phyloP scores from a whole-genome alignment of 371 early-diverging fungal genomes.

The Syncephalastrum contaminatum region DNA sequence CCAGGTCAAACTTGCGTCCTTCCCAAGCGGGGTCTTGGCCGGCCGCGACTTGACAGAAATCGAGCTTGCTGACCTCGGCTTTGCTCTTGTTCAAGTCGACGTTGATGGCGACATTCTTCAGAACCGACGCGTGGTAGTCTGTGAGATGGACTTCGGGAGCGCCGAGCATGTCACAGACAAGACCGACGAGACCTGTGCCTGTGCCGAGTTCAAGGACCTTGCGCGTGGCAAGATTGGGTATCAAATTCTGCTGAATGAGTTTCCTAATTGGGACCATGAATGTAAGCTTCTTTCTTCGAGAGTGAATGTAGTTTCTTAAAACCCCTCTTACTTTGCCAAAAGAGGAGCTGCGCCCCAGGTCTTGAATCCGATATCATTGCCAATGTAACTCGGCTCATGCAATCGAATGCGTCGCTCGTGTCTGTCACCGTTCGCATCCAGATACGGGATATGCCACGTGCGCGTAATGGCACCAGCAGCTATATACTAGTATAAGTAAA shows the following conservation, averaged over 20 bases:
- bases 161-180: slow-evolving; percentile 43
- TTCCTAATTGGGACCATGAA: slow-evolving; percentile 19
- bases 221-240: slow-evolving; percentile 27
- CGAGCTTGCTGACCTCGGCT: slow-evolving; percentile 31
- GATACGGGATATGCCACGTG: slow-evolving; percentile 49
- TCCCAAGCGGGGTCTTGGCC: slow-evolving; percentile 21
- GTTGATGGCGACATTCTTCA: slow-evolving; percentile 45
- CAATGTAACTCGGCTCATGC: slow-evolving; percentile 48
- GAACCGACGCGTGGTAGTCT: slow-evolving; percentile 48
- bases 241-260: slow-evolving; percentile 37
- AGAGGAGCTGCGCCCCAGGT: slow-evolving; percentile 54
- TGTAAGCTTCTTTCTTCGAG: background rate
- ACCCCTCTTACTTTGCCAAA: slow-evolving; percentile 41
- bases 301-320: no score
- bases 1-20: slow-evolving; percentile 28
- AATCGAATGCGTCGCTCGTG: slow-evolving; percentile 23
- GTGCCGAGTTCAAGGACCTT: slow-evolving; percentile 39
- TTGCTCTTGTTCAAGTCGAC: slow-evolving; percentile 30
- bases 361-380: slow-evolving; percentile 48
- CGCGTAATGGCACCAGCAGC: slow-evolving; percentile 50
- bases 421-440: slow-evolving; percentile 28
- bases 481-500: background rate
- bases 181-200: slow-evolving; percentile 51
- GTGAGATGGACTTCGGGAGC: slow-evolving; percentile 34
- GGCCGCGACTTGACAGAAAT: slow-evolving; percentile 38